phyloP scores from a whole-genome alignment of 2,329 filamentous ascomycete genomes.

The Penicillium sp. region DNA sequence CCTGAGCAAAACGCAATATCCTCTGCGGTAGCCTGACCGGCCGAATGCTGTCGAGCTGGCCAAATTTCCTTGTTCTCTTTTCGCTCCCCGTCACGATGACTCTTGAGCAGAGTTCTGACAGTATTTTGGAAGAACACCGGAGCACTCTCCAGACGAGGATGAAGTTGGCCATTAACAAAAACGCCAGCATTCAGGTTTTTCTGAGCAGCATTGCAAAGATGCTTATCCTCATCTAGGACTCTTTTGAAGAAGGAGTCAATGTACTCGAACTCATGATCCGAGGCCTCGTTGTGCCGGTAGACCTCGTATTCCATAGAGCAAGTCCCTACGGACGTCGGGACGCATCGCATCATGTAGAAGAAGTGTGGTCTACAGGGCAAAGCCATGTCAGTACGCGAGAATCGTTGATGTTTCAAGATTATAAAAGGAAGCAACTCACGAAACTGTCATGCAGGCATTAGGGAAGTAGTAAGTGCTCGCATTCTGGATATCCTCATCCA shows the following conservation, averaged over 20 bases:
- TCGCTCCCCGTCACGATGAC: conserved; percentile 48
- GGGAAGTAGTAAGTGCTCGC: conserved; percentile 38
- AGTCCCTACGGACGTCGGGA: conserved; percentile 53
- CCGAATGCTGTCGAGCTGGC: conserved; percentile 44
- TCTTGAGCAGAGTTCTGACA: conserved; percentile 49
- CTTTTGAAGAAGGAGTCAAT: conserved; percentile 63
- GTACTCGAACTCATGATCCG: conserved; percentile 56
- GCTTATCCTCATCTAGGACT: conserved; percentile 64
- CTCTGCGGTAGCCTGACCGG: conserved; percentile 24
- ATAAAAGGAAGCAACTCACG: conserved; percentile 22
- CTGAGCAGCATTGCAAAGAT: conserved; percentile 58
- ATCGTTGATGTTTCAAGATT: neutral
- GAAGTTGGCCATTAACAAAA: conserved; percentile 62
- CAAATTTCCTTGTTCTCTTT: conserved; percentile 50
- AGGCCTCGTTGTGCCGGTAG: conserved; percentile 59
- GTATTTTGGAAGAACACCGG: conserved; percentile 56
- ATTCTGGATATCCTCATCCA: conserved; percentile 44
- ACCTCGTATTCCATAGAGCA: conserved; percentile 63
- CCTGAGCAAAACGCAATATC: conserved; percentile 31
- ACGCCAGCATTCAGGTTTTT: conserved; percentile 60
- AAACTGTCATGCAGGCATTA: conserved; percentile 36
- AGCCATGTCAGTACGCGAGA: neutral
- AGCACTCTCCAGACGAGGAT: conserved; percentile 60
- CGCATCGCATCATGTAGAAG: conserved; percentile 64
- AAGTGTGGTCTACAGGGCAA: conserved; percentile 48